Conservation (phyloP, 2,329 filamentous ascomycete species). For the Talaromyces sp. region DNA sequence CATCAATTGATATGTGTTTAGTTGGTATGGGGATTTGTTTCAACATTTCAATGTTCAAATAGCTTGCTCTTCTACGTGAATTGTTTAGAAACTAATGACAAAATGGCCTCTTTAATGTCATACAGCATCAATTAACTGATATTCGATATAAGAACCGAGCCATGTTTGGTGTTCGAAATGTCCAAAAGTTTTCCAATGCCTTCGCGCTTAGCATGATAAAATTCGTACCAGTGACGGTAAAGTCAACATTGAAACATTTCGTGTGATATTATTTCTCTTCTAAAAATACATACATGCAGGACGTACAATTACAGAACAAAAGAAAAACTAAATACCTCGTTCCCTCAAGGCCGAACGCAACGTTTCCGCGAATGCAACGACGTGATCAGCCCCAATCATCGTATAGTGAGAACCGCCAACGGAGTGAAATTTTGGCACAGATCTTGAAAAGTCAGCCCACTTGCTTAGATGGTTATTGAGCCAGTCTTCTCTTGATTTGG, state of each 20-base stretch:
- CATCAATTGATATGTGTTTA: too few species aligned
- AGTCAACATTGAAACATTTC: not conserved
- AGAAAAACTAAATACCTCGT: not conserved
- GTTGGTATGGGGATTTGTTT: too few species aligned
- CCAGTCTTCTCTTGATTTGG: not conserved
- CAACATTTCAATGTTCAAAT: too few species aligned
- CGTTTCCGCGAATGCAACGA: conserved; percentile 26
- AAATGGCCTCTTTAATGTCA: not conserved
- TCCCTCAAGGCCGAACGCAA: conserved; percentile 8
- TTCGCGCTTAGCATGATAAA: not conserved
- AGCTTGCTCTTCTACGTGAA: not conserved
- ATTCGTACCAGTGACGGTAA: not conserved
- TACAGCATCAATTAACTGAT: not conserved
- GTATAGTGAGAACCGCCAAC: conserved; percentile 36
- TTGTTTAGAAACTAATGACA: not conserved
- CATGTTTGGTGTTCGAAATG: not conserved
- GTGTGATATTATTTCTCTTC: not conserved
- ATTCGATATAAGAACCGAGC: not conserved
- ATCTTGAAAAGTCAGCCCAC: conserved; percentile 32
- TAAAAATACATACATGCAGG: not conserved
- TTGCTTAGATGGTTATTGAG: conserved; percentile 18
- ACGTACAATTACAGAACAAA: not conserved
- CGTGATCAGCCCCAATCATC: conserved; percentile 34
- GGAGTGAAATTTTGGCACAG: conserved; percentile 24
- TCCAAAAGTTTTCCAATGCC: too few species aligned